phyloP scores from a whole-genome alignment of 2,329 filamentous ascomycete genomes.

The Ceratocystis eucalypticola region DNA sequence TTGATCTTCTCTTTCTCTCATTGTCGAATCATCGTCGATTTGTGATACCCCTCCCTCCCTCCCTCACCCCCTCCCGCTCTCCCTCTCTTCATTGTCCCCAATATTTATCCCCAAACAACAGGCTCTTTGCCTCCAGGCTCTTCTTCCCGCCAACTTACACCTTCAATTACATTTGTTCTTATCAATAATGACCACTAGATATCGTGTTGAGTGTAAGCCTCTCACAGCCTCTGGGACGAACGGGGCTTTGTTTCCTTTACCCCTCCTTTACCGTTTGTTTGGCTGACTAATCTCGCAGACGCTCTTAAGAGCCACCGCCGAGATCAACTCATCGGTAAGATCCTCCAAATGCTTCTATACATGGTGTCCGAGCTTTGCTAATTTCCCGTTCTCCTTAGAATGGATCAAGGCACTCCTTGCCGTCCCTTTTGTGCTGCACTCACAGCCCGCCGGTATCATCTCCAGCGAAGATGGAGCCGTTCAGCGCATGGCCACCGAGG shows the following conservation, averaged over 20 bases:
- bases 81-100: background rate
- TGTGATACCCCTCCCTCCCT: background rate
- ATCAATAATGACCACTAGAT: conserved; percentile 45
- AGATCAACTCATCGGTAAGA: conserved; percentile 70
- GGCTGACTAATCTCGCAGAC: conserved; percentile 30
- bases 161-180: background rate
- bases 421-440: conserved; percentile 91
- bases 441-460: conserved; percentile 79
- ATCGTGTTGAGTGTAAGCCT: conserved; percentile 58
- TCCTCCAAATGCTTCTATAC: background rate
- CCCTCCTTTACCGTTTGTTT: background rate
- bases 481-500: conserved; percentile 60
- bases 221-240: conserved; percentile 18
- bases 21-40: background rate
- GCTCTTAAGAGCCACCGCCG: conserved; percentile 70
- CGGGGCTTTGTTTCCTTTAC: no score
- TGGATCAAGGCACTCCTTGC: conserved; percentile 94
- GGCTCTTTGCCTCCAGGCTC: background rate
- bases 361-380: background rate
- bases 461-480: conserved; percentile 53
- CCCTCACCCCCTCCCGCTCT: background rate
- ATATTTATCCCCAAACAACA: background rate
- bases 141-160: background rate
- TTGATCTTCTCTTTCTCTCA: background rate
- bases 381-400: conserved; percentile 36